Percentiles rank a stretch among this genome's conserved stretches.
phyloP scores from a whole-genome alignment of 257 asterid genomes.

The Euphrasia confusa region DNA sequence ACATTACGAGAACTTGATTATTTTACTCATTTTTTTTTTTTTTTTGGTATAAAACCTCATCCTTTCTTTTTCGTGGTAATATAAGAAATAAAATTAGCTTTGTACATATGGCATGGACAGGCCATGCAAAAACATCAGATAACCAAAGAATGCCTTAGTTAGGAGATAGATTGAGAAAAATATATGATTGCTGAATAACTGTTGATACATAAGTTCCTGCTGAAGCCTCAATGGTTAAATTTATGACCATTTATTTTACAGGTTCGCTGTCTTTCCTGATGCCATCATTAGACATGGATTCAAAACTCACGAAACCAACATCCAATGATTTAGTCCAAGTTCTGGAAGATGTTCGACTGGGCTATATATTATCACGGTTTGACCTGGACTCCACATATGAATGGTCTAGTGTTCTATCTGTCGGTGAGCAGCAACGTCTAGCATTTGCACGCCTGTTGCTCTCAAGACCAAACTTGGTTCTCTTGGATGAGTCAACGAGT shows the following conservation, averaged over 20 bases:
- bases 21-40: too few relatives aligned
- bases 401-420: conserved; percentile 73
- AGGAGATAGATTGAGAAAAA: too few relatives aligned
- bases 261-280: conserved; percentile 42
- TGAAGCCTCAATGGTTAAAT: conserved; percentile 1
- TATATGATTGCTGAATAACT: too few relatives aligned
- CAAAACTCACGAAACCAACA: conserved; percentile 42
- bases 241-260: conserved; percentile 26
- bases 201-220: conserved; percentile 9
- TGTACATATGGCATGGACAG: not conserved
- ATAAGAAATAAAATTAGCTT: not conserved
- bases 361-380: conserved; percentile 45
- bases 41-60: not conserved
- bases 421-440: conserved; percentile 78
- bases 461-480: conserved; percentile 49
- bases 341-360: conserved; percentile 55
- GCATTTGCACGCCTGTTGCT: conserved; percentile 72
- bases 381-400: conserved; percentile 49
- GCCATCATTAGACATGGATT: conserved; percentile 20
- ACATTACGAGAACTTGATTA: too few relatives aligned
- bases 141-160: not conserved
- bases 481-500: conserved; percentile 75
- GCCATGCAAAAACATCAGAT: not conserved
- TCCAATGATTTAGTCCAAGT: conserved; percentile 44
- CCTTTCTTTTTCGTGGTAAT: not conserved